Evolutionary conservation across 2,329 filamentous ascomycete species (phyloP).

Genomic region (Davidsoniella eucalypti): DNA sequence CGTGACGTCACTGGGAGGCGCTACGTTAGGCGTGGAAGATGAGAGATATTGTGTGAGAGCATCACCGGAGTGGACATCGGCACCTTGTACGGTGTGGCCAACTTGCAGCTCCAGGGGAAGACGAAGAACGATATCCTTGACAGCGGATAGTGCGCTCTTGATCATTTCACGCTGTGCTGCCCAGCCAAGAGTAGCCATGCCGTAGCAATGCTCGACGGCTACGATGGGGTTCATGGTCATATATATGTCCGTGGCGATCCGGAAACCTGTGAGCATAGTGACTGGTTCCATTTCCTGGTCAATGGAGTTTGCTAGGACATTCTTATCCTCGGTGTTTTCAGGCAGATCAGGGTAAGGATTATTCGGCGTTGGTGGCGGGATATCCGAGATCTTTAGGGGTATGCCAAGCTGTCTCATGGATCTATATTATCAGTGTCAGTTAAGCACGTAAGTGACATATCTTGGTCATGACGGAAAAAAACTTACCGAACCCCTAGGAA

Average conservation of each 20-base stretch:
- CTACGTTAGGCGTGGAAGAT: conserved; percentile 26
- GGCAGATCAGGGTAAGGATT: conserved; percentile 68
- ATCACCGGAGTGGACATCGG: conserved; percentile 15
- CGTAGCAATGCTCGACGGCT: conserved; percentile 69
- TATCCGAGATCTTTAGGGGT: conserved; percentile 52
- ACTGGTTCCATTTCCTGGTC: conserved; percentile 51
- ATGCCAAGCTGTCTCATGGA: conserved; percentile 65
- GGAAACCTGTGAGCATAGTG: conserved; percentile 64
- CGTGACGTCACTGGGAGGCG: conserved; percentile 30
- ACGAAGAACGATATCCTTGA: conserved; percentile 50
- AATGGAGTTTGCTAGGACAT: conserved; percentile 54
- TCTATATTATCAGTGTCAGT: conserved; percentile 24
- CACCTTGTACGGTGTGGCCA: conserved; percentile 21
- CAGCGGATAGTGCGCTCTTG: conserved; percentile 51
- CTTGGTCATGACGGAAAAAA: neutral
- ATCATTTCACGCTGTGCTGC: conserved; percentile 60
- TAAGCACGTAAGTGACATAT: neutral
- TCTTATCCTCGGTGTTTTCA: conserved; percentile 69
- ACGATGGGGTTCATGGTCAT: conserved; percentile 63
- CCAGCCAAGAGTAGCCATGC: conserved; percentile 62
- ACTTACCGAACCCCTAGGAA: conserved; percentile 53
- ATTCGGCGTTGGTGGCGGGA: conserved; percentile 59
- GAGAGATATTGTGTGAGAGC: conserved; percentile 18
- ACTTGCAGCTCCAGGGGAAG: conserved; percentile 55
- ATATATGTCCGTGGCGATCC: conserved; percentile 61